phyloP scores from a whole-genome alignment of 129 eudicot genomes.

The Silybum marianum region DNA sequence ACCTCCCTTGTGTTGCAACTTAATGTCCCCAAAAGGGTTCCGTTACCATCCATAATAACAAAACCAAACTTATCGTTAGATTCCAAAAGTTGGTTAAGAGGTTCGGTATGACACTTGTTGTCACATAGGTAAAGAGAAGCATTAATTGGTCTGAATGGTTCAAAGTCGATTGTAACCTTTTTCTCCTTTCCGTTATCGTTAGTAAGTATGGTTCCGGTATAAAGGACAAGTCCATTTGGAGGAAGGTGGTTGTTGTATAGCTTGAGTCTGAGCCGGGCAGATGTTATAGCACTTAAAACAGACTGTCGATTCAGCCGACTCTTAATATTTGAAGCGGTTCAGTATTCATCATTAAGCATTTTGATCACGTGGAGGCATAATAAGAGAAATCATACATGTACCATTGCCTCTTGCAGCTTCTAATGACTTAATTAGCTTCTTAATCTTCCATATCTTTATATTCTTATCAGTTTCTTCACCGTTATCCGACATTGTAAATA shows the following conservation, averaged over 20 bases:
- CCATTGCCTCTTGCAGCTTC: constrained; percentile 48
- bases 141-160: constrained; percentile 43
- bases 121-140: constrained; percentile 46
- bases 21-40: constrained; percentile 44
- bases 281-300: constrained; percentile 43
- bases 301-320: constrained; percentile 43
- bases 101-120: constrained; percentile 43
- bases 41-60: constrained; percentile 43
- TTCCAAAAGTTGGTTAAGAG: constrained; percentile 34
- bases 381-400: constrained; percentile 45
- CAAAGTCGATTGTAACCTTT: constrained; percentile 43
- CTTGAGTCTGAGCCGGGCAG: constrained; percentile 43
- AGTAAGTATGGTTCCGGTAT: constrained; percentile 41
- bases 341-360: constrained; percentile 45
- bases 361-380: constrained; percentile 50
- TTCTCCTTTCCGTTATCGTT: constrained; percentile 40
- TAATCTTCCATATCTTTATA: constrained; percentile 44
- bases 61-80: constrained; percentile 44
- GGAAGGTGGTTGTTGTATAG: constrained; percentile 38
- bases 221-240: constrained; percentile 43
- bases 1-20: constrained; percentile 43
- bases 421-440: constrained; percentile 39
- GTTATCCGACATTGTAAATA: constrained; percentile 30
- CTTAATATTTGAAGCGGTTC: constrained; percentile 44
- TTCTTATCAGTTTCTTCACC: constrained; percentile 47